A percentile compares a stretch with the other conserved stretches of the same genome.
phyloP scores from a whole-genome alignment of 345 rosid genomes.

The Punica granatum region DNA sequence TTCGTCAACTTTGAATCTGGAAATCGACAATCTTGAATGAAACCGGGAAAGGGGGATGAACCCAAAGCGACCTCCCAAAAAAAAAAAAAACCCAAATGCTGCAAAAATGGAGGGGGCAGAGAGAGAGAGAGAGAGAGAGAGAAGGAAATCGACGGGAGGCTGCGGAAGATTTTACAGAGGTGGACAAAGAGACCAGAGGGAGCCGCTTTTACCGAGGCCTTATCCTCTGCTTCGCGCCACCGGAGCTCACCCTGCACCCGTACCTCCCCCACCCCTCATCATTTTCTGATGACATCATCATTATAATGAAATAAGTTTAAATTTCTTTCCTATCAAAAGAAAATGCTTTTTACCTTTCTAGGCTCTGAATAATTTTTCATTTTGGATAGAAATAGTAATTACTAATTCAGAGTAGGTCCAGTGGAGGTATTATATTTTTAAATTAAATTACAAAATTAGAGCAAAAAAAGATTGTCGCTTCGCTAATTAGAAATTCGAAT shows the following conservation, averaged over 20 bases:
- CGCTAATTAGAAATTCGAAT: no score
- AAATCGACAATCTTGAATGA: background rate
- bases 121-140: conserved; percentile 4
- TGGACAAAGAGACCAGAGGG: background rate
- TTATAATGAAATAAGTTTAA: no score
- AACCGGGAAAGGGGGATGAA: conserved; percentile 10
- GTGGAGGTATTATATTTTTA: no score
- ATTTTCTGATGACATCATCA: no score
- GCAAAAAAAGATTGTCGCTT: no score
- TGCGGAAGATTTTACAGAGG: background rate
- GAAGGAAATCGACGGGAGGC: background rate
- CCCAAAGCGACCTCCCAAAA: background rate
- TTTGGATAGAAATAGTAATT: no score
- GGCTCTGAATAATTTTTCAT: no score
- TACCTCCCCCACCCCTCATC: no score
- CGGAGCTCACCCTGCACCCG: background rate
- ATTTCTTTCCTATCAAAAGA: no score
- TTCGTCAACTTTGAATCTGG: background rate
- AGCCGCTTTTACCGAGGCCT: background rate
- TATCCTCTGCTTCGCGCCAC: conserved; percentile 4
- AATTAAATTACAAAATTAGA: no score
- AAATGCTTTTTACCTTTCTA: no score
- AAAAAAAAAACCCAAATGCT: background rate
- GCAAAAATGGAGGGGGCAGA: background rate
- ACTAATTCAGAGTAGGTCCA: no score